Base-by-base conservation (phyloP, 2,329 filamentous ascomycete species). In the Xylaria sp. region DNA sequence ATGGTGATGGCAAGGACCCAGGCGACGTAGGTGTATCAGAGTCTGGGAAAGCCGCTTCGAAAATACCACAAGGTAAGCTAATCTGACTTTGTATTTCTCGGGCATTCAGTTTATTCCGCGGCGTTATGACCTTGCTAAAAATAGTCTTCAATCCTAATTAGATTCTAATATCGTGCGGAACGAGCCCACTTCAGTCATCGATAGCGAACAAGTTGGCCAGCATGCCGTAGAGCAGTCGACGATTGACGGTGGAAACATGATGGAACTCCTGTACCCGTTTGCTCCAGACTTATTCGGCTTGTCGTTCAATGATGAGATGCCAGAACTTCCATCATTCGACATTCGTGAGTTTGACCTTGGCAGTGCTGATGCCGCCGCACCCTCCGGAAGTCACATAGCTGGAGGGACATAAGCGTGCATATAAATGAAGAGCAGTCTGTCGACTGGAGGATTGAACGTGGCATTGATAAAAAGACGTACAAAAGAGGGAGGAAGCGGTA, bases 191-290 rank as follows among this genome's bases (percentile, higher is more conserved):
- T 9, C n/a, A 20, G 3, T 7, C 50, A 4, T 7, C 13, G 13
- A 38, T 11, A n/a, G 17, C 6, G 11, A 13, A 51, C 29, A 60
- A 38, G 22, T 29, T 42, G 10, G 33, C 11, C 31, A 29, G 22
- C 15, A 50, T 25, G 20, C 25, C 2, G 10, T 20, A 25, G 44
- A 58, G 1, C 17, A 49, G 27, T 33, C 25, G 17, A 31, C 44
- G n/a, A 5, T 44, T 13, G 33, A 51, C n/a, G 42, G n/a, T 1
- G 51, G 36, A 39, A 22, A 25, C 13, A 42, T 51, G 61, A 31
- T 58, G 25, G 33, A 47, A 17, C 31, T 63, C 3, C 22, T 57
- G 31, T 51, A 63, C 17, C 53, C 44, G 11, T 51, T 57, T 29
- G 51, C 33, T 25, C 36, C 5, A 17, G 53, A 51, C 6, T 13